Percentiles rank a stretch among this genome's conserved stretches.
Evolutionary conservation across 441 rosid species (phyloP).

Genomic region (Gossypium armourianum): DNA sequence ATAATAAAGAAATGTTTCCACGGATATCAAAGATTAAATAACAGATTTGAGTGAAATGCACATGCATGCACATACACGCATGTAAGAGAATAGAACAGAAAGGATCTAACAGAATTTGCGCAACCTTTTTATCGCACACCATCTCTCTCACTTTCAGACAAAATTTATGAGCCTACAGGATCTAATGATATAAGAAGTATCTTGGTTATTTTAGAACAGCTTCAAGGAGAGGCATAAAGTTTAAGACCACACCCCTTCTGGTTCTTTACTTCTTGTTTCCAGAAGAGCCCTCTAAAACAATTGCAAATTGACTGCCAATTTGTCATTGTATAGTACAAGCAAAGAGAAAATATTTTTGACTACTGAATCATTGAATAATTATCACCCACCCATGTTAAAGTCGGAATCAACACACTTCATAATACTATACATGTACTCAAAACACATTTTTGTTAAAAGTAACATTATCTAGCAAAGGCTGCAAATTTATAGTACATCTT

Average conservation of each 20-base stretch:
- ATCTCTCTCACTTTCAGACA: neutral
- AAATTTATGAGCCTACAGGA: neutral
- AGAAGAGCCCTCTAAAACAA: neutral
- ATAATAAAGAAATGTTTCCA: neutral
- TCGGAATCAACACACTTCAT: neutral
- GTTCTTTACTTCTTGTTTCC: neutral
- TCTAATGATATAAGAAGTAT: neutral
- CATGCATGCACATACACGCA: neutral
- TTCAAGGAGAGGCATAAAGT: neutral
- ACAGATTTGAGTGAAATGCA: slow-evolving; percentile 3
- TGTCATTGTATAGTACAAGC: neutral
- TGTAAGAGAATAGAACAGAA: neutral
- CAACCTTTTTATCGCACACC: neutral
- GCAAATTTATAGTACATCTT: neutral
- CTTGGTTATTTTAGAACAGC: neutral
- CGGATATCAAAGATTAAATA: neutral
- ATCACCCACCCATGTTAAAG: neutral
- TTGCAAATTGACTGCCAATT: slow-evolving; percentile 4
- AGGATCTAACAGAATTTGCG: neutral
- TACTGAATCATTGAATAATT: neutral
- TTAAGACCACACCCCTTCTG: neutral
- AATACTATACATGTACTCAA: neutral
- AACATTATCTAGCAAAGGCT: neutral
- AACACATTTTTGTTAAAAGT: neutral
- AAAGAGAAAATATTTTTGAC: neutral